Conservation (phyloP, 805 yeast species). For the Sungouiella thailandica region DNA sequence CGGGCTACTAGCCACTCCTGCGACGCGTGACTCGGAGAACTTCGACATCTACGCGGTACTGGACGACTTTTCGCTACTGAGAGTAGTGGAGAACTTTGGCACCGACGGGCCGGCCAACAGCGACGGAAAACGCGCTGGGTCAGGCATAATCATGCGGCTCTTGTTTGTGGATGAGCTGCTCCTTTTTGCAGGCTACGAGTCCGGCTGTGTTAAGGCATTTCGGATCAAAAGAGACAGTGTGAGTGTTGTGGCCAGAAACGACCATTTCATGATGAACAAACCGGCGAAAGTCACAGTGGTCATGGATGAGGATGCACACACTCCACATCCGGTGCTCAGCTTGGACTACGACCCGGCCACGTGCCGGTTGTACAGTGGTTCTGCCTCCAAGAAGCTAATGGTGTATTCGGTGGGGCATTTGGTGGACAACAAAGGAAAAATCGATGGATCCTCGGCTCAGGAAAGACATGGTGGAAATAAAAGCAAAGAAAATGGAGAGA, state of each 20-base stretch:
- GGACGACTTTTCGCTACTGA: slow-evolving; percentile 16
- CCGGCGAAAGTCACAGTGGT: slow-evolving; percentile 17
- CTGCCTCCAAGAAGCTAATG: slow-evolving; percentile 41
- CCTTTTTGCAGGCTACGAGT: slow-evolving; percentile 63
- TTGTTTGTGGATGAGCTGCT: slow-evolving; percentile 27
- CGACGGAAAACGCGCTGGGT: slow-evolving; percentile 18
- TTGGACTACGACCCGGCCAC: slow-evolving; percentile 25
- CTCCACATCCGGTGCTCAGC: slow-evolving; percentile 50
- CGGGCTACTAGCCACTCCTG: slow-evolving; percentile 49
- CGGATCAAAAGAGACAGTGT: slow-evolving; percentile 13
- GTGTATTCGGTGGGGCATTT: slow-evolving; percentile 18
- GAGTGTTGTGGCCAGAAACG: neutral
- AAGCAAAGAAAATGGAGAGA: too few species aligned
- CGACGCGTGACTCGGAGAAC: slow-evolving; percentile 56
- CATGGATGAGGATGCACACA: slow-evolving; percentile 29
- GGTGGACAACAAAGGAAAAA: neutral
- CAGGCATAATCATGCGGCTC: slow-evolving; percentile 68
- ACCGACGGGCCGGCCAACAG: slow-evolving; percentile 1
- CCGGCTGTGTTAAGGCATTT: slow-evolving; percentile 27
- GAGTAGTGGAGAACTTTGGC: slow-evolving; percentile 33
- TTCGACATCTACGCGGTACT: slow-evolving; percentile 55
- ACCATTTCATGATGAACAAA: slow-evolving; percentile 20
- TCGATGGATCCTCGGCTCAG: too few species aligned
- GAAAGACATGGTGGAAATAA: too few species aligned
- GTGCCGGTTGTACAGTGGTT: slow-evolving; percentile 36